phyloP scores from a whole-genome alignment of 495 filamentous ascomycete genomes.

The Aspergillus panamensis region DNA sequence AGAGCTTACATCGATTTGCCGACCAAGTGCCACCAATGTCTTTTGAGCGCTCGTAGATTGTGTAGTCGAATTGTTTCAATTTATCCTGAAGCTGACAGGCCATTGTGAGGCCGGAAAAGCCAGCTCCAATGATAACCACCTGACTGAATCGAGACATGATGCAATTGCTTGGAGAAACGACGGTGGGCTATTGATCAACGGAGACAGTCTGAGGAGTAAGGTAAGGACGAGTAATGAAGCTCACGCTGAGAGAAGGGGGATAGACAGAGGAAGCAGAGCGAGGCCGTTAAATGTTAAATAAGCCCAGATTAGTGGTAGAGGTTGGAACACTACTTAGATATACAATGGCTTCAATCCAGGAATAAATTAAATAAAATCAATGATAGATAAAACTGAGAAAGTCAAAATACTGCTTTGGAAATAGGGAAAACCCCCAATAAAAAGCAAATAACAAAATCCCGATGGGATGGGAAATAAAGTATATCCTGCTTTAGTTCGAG shows the following conservation, averaged over 20 bases:
- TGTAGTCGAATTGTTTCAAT: slow-evolving; percentile 22
- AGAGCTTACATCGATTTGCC: slow-evolving; percentile 22
- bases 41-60: slow-evolving; percentile 25
- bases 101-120: slow-evolving; percentile 27
- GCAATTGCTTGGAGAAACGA: neutral
- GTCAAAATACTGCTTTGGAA: too few species aligned
- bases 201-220: neutral
- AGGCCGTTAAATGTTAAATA: too few species aligned
- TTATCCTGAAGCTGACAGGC: slow-evolving; percentile 25
- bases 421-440: too few species aligned
- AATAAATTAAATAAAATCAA: too few species aligned
- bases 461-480: too few species aligned
- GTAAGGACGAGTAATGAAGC: neutral
- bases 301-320: too few species aligned
- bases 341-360: too few species aligned
- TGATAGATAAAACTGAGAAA: too few species aligned
- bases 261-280: too few species aligned
- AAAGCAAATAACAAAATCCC: too few species aligned
- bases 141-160: slow-evolving; percentile 4
- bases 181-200: neutral
- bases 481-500: too few species aligned
- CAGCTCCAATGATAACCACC: slow-evolving; percentile 27
- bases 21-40: slow-evolving; percentile 27
- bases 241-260: neutral
- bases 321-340: too few species aligned